A percentile compares a stretch with the other conserved stretches of the same genome.
Conservation (phyloP, 73 alveolate species). For the Tetrahymena elliotti region DNA sequence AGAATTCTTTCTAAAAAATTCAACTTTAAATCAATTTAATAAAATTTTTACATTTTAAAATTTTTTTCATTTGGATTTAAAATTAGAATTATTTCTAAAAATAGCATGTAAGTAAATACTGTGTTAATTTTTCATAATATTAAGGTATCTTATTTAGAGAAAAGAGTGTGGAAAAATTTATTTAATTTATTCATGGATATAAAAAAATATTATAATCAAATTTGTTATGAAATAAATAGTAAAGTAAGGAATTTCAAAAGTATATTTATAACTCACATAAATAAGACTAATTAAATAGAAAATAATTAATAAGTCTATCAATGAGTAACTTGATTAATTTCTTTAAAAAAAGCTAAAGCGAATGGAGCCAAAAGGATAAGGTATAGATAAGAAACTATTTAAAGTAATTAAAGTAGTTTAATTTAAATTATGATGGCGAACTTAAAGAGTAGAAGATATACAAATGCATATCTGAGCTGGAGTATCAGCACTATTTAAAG, state of each 20-base stretch:
- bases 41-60: too few species aligned
- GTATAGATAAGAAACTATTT: background rate
- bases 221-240: background rate
- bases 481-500: background rate
- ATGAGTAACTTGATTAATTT: background rate
- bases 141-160: background rate
- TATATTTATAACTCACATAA: background rate
- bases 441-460: background rate
- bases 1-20: too few species aligned
- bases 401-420: background rate
- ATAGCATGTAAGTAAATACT: too few species aligned
- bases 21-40: too few species aligned
- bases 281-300: background rate
- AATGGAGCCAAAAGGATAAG: background rate
- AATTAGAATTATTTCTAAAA: too few species aligned
- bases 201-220: too few species aligned
- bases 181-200: background rate
- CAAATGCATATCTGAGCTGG: background rate
- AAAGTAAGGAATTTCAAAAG: background rate
- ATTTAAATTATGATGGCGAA: background rate
- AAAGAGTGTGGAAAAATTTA: too few species aligned
- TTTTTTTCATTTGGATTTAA: too few species aligned
- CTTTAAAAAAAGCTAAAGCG: background rate
- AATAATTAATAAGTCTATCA: background rate
- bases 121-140: too few species aligned